Conservation (phyloP, 108 stramenopile species). For the Nitzschia sp. region DNA sequence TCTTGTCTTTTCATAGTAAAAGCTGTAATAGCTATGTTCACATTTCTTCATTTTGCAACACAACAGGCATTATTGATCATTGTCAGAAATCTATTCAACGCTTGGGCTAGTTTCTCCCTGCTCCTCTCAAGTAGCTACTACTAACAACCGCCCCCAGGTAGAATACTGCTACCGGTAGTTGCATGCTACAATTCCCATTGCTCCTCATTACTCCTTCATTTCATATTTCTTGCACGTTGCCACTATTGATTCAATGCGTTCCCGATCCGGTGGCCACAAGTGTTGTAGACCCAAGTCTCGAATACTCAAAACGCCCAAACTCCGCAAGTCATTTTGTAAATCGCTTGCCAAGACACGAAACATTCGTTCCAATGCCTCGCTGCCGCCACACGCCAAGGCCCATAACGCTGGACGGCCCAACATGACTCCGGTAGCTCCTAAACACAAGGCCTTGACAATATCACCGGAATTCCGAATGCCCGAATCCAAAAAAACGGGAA, state of each 20-base stretch:
- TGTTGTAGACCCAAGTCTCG: neutral
- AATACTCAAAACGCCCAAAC: neutral
- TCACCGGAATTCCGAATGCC: constrained; percentile 1
- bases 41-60: too few relatives aligned
- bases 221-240: neutral
- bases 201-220: too few relatives aligned
- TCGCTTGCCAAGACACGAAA: neutral
- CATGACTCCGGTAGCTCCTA: constrained; percentile 6
- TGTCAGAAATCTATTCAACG: too few relatives aligned
- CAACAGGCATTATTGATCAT: too few relatives aligned
- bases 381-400: constrained; percentile 2
- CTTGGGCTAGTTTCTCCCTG: too few relatives aligned
- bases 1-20: too few relatives aligned
- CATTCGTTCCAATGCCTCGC: neutral
- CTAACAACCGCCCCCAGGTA: too few relatives aligned
- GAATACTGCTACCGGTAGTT: too few relatives aligned
- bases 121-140: too few relatives aligned
- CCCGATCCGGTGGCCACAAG: constrained; percentile 5
- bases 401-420: neutral
- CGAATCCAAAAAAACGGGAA: constrained; percentile 3
- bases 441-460: constrained; percentile 1
- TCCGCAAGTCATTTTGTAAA: constrained; percentile 10
- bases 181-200: too few relatives aligned
- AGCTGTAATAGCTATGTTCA: too few relatives aligned
- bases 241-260: neutral